Conservation (phyloP, 1,139 yeast genomes). For the Candida sp. region DNA sequence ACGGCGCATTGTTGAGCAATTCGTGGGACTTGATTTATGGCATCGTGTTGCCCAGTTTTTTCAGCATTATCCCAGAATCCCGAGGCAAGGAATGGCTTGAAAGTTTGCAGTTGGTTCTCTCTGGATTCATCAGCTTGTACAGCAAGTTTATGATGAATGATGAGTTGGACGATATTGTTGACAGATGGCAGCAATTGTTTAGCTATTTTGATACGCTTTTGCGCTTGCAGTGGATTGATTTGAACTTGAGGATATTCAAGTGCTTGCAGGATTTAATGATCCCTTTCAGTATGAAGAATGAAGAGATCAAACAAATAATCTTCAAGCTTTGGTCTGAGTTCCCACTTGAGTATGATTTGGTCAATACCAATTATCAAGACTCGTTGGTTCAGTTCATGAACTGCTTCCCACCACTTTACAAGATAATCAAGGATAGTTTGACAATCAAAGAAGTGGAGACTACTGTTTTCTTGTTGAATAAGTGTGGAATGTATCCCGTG, state of each 20-base stretch:
- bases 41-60: constrained; percentile 46
- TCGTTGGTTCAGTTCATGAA: constrained; percentile 54
- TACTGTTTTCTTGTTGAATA: constrained; percentile 53
- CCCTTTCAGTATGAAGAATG: constrained; percentile 22
- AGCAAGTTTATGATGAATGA: constrained; percentile 42
- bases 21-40: constrained; percentile 60
- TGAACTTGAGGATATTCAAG: constrained; percentile 56
- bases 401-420: constrained; percentile 52
- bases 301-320: constrained; percentile 41
- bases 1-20: constrained; percentile 57
- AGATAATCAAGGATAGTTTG: constrained; percentile 31
- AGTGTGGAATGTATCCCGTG: constrained; percentile 71
- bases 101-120: constrained; percentile 58
- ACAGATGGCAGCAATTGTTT: constrained; percentile 56
- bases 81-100: constrained; percentile 52
- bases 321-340: constrained; percentile 70
- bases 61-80: constrained; percentile 17
- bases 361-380: constrained; percentile 57
- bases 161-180: constrained; percentile 18
- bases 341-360: constrained; percentile 61
- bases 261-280: constrained; percentile 51
- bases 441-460: constrained; percentile 39
- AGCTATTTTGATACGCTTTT: constrained; percentile 46
- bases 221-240: constrained; percentile 44
- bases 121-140: constrained; percentile 61